phyloP scores from a whole-genome alignment of 495 filamentous ascomycete genomes.

The Lentithecium fluviatile region DNA sequence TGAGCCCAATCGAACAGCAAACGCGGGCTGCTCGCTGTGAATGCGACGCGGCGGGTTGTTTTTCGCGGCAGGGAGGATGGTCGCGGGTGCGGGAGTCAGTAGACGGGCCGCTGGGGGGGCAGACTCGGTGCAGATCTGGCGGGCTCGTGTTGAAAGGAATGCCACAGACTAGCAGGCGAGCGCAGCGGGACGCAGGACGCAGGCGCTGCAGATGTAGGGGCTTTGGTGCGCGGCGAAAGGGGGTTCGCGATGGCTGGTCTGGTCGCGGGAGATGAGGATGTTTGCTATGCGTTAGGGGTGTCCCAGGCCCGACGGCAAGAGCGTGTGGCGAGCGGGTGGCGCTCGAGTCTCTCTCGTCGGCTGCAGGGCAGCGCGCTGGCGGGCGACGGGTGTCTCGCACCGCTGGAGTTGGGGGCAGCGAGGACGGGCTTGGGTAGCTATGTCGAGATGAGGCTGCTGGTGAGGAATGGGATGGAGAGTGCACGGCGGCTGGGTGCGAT shows the following conservation, averaged over 20 bases:
- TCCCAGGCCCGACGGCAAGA: conserved; percentile 26
- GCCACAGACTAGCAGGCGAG: conserved; percentile 1
- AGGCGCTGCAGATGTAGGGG: conserved; percentile 1
- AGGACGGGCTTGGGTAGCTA: conserved; percentile 1
- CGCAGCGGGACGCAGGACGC: conserved; percentile 18
- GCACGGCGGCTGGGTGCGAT: conserved; percentile 18
- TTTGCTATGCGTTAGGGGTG: conserved; percentile 32
- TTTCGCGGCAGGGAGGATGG: conserved; percentile 2
- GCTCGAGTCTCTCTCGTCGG: conserved; percentile 10
- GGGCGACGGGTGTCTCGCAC: background rate
- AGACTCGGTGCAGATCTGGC: conserved; percentile 11
- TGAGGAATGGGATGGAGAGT: conserved; percentile 22
- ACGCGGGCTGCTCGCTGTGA: conserved; percentile 13
- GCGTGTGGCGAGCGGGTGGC: conserved; percentile 33
- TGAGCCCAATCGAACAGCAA: conserved; percentile 4
- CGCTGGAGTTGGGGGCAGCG: conserved; percentile 2
- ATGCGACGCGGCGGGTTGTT: conserved; percentile 12
- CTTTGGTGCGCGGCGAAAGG: conserved; percentile 1
- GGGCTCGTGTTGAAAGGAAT: conserved; percentile 21
- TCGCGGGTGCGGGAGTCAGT: conserved; percentile 13
- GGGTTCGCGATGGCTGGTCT: conserved; percentile 19
- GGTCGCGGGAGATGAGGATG: conserved; percentile 20
- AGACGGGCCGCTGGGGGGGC: conserved; percentile 17
- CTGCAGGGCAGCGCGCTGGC: background rate
- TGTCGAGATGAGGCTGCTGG: conserved; percentile 26